These are phyloP conservation scores for Gnomoniopsis smithogilvyi DNA, from an alignment of 2,329 filamentous ascomycete genomes.

Conservation along the genomic window DNA sequence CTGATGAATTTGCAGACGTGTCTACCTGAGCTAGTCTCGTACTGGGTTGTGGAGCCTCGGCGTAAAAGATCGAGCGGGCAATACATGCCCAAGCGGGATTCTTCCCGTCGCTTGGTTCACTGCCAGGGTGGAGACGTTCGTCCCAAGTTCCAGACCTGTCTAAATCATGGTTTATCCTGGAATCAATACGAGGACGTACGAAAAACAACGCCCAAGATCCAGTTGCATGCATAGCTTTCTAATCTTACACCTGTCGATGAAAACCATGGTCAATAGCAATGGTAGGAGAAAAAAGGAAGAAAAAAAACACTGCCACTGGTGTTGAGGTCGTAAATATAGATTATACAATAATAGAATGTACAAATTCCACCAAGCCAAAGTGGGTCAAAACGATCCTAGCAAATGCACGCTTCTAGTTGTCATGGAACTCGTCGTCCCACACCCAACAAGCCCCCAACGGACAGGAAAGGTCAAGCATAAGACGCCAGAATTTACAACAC, in stretches of 20 bases:
- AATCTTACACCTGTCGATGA: background rate
- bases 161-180: background rate
- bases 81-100: background rate
- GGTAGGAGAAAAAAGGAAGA: background rate
- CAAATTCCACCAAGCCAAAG: constrained; percentile 25
- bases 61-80: too few relatives aligned
- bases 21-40: too few relatives aligned
- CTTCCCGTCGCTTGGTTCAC: background rate
- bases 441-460: constrained; percentile 12
- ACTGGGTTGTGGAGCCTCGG: too few relatives aligned
- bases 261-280: constrained; percentile 10
- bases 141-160: background rate
- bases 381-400: constrained; percentile 13
- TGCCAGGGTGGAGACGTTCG: background rate
- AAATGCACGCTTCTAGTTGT: constrained; percentile 15
- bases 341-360: constrained; percentile 38
- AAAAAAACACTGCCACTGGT: background rate
- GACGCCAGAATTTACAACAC: constrained; percentile 8
- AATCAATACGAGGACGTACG: background rate
- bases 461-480: background rate
- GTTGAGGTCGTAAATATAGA: constrained; percentile 25
- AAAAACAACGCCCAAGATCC: background rate
- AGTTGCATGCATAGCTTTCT: background rate
- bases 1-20: too few relatives aligned
- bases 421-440: constrained; percentile 17